Percentiles rank a stretch among this genome's conserved stretches.
phyloP scores from a whole-genome alignment of 495 filamentous ascomycete species.

The Xylaria cubensis region DNA sequence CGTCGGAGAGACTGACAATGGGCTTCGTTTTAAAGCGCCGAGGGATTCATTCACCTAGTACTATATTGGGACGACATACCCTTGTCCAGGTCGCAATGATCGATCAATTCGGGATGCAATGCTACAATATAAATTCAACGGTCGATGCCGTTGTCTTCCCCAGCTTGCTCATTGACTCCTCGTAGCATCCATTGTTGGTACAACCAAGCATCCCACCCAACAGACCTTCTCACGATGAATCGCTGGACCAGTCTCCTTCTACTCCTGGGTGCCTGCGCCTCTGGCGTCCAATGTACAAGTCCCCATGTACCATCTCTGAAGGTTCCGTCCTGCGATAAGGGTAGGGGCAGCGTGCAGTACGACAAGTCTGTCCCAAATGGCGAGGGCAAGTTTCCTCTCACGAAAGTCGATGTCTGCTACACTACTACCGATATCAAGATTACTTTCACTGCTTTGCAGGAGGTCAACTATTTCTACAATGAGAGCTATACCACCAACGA shows the following conservation, averaged over 20 bases:
- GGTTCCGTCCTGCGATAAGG: slow-evolving; percentile 38
- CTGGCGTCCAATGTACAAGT: slow-evolving; percentile 12
- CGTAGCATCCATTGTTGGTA: neutral
- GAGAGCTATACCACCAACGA: slow-evolving; percentile 40
- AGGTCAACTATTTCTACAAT: slow-evolving; percentile 45
- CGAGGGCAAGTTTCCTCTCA: slow-evolving; percentile 36
- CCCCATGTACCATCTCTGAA: slow-evolving; percentile 30
- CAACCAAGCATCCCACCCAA: neutral
- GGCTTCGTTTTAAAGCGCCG: neutral
- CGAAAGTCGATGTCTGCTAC: slow-evolving; percentile 44
- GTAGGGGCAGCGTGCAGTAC: slow-evolving; percentile 39
- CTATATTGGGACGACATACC: slow-evolving; percentile 13
- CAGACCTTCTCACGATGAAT: slow-evolving; percentile 20
- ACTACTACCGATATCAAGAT: slow-evolving; percentile 38
- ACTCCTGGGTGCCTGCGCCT: slow-evolving; percentile 12
- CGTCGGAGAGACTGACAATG: neutral
- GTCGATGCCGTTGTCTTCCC: neutral
- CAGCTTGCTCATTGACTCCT: neutral
- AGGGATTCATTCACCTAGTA: slow-evolving; percentile 18
- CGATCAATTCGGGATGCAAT: slow-evolving; percentile 7
- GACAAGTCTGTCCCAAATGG: slow-evolving; percentile 36
- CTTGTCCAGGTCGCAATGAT: slow-evolving; percentile 16
- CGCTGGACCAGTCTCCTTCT: slow-evolving; percentile 18
- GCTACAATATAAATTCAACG: slow-evolving; percentile 13
- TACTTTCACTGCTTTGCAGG: slow-evolving; percentile 40